These are phyloP conservation scores for Macadamia tetraphylla DNA, from an alignment of 164 flowering plant species.

Conservation along the genomic window DNA sequence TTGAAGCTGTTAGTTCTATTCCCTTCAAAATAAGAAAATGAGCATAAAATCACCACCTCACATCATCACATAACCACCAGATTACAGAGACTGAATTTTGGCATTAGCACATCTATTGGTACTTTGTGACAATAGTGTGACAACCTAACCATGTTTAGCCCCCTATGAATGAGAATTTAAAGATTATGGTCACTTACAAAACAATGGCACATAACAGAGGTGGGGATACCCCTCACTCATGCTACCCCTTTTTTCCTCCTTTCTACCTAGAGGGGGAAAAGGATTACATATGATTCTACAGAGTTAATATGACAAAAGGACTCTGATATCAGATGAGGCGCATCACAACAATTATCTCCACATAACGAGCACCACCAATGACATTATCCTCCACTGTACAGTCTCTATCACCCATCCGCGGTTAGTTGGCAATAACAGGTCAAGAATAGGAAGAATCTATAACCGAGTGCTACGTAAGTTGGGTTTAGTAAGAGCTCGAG, in stretches of 20 bases:
- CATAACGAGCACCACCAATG: not conserved
- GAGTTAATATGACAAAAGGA: not conserved
- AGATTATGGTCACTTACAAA: too few species aligned
- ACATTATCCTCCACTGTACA: constrained; percentile 14
- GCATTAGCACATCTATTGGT: too few species aligned
- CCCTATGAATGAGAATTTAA: too few species aligned
- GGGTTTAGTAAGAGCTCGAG: constrained; percentile 55
- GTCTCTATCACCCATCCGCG: constrained; percentile 8
- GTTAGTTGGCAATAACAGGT: constrained; percentile 28
- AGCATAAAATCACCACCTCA: too few species aligned
- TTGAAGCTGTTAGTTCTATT: too few species aligned
- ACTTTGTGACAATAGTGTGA: too few species aligned
- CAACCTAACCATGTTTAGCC: too few species aligned
- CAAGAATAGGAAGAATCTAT: constrained; percentile 22
- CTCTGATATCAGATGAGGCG: not conserved
- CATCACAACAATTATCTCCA: not conserved
- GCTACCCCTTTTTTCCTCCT: too few species aligned
- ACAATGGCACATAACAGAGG: not conserved
- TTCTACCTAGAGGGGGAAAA: too few species aligned
- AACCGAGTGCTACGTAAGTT: constrained; percentile 31
- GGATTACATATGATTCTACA: constrained; percentile 5
- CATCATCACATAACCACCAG: too few species aligned
- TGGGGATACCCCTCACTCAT: not conserved
- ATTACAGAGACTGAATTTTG: too few species aligned
- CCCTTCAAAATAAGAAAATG: too few species aligned